phyloP scores from a whole-genome alignment of 108 stramenopile species.

The Phaeodactylum tricornutum region DNA sequence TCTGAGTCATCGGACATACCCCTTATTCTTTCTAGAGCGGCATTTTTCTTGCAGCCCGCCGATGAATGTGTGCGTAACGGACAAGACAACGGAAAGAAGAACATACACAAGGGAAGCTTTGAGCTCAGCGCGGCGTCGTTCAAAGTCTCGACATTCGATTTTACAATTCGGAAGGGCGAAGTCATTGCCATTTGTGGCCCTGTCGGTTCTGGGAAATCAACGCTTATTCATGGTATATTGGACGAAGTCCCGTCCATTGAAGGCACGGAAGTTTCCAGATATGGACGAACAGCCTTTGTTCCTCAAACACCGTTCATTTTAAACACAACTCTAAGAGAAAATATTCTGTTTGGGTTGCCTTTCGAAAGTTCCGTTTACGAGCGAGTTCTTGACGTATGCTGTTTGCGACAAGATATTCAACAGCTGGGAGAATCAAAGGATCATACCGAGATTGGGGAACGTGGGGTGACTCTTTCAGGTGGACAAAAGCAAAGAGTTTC shows the following conservation, averaged over 20 bases:
- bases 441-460: slow-evolving; percentile 84
- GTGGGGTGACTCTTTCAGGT: slow-evolving; percentile 86
- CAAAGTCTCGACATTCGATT: slow-evolving; percentile 31
- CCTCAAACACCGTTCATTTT: slow-evolving; percentile 90
- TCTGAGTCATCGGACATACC: no score
- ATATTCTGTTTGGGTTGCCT: slow-evolving; percentile 86
- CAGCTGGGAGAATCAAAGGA: slow-evolving; percentile 51
- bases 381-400: slow-evolving; percentile 73
- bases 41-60: no score
- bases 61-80: no score
- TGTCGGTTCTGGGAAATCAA: slow-evolving; percentile 82
- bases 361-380: slow-evolving; percentile 74
- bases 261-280: slow-evolving; percentile 11
- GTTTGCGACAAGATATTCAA: slow-evolving; percentile 55
- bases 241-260: slow-evolving; percentile 52
- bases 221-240: slow-evolving; percentile 67
- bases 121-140: no score
- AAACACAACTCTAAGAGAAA: slow-evolving; percentile 88
- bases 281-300: slow-evolving; percentile 77
- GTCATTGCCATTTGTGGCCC: slow-evolving; percentile 60
- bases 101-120: no score
- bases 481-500: slow-evolving; percentile 77
- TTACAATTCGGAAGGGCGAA: slow-evolving; percentile 38
- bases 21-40: no score
- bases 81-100: no score